These are phyloP conservation scores for Lecanicillium sp. DNA, from an alignment of 2,329 filamentous ascomycete species.

Conservation along the genomic window DNA sequence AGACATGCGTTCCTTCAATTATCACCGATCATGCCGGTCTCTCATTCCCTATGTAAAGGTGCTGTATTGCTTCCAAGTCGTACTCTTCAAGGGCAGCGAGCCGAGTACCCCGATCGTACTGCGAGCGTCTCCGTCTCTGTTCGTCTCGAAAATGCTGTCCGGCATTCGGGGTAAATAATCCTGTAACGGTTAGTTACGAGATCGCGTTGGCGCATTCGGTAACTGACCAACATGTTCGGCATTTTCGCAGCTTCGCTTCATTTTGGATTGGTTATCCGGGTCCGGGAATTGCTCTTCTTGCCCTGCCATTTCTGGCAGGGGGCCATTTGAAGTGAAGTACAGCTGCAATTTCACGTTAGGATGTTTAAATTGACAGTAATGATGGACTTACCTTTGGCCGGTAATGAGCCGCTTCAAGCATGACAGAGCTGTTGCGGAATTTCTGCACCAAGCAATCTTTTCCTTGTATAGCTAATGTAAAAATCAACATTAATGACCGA, in stretches of 20 bases:
- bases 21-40: neutral
- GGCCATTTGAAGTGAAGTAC: slow-evolving; percentile 46
- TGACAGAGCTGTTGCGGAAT: slow-evolving; percentile 94
- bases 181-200: slow-evolving; percentile 32
- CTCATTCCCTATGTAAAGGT: slow-evolving; percentile 26
- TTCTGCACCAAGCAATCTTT: slow-evolving; percentile 87
- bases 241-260: slow-evolving; percentile 81
- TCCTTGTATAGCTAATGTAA: slow-evolving; percentile 73
- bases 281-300: slow-evolving; percentile 69
- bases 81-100: slow-evolving; percentile 62
- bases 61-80: slow-evolving; percentile 43
- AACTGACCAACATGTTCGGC: slow-evolving; percentile 72
- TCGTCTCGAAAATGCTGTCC: slow-evolving; percentile 68
- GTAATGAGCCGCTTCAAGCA: slow-evolving; percentile 77
- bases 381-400: slow-evolving; percentile 66
- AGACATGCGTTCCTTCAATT: no score
- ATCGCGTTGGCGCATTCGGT: neutral
- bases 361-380: neutral
- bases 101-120: slow-evolving; percentile 75
- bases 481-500: no score
- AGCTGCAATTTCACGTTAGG: slow-evolving; percentile 32
- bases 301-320: slow-evolving; percentile 50
- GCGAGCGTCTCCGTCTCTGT: slow-evolving; percentile 68
- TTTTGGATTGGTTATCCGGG: slow-evolving; percentile 80
- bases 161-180: slow-evolving; percentile 74